Evolutionary conservation across 257 asterid species (phyloP), one percentile per base, ranked within the genome.

Genomic region (Nicotiana otophora): DNA sequence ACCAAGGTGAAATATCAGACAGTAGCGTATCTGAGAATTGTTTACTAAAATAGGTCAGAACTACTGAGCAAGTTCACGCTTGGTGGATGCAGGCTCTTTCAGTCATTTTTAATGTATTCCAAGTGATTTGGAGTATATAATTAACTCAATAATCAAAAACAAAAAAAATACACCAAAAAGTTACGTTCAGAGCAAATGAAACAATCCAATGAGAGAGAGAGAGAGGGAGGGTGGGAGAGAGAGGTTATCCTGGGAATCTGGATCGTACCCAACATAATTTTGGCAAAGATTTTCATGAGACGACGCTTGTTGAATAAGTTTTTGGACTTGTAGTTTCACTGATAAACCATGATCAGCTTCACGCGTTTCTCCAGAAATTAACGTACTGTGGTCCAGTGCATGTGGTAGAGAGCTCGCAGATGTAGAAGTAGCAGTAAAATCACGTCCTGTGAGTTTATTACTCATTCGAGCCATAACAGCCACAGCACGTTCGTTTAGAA

Each of bases 401-500:
- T 89, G 91, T 78, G 88, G 99, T 82, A 86, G 79, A 33, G 95
- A 88, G 88, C 89, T 89, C 46, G 91, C 87, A 34, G 97, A 90
- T 79, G 85, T 83, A 33, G 97, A 82, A 62, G 98, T 60, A 68
- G 89, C 62, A 31, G 92, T 87, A 89, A 96, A 96, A 87, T 96
- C 99, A 83, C 97, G 94, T 26, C 99, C 99, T 0, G 99, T 96
- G 80, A 96, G 98, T 84, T 96, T 96, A 88, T 96, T 88, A 89
- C 96, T 94, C 99, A 96, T 96, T 78, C 99, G 93, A 61, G 97
- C 97, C 99, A 94, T 96, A 55, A 96, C 99, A 77, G 92, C 95
- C 66, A 96, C 94, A 3, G 99, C 99, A 77, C 97, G 91, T 86
- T 96, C 99, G 42, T 96, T 96, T 86, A 96, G 88, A 83, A 96